A percentile compares a stretch with the other conserved stretches of the same genome.
Conservation (phyloP, 1,139 yeast genomes). For the Debaryomyces coudertii region DNA sequence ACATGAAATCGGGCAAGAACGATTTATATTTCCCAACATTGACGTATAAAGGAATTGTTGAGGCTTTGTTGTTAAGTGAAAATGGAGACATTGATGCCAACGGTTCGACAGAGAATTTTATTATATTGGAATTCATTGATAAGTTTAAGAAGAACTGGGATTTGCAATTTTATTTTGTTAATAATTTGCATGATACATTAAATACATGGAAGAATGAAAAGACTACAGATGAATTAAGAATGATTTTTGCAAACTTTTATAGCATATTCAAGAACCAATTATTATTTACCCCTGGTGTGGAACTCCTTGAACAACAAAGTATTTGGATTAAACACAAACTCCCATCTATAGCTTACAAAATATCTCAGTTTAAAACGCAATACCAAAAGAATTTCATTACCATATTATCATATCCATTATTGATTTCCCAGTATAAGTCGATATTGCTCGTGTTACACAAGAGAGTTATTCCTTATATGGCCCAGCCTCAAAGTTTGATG, state of each 20-base stretch:
- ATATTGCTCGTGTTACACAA: constrained; percentile 75
- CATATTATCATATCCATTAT: constrained; percentile 52
- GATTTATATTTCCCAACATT: constrained; percentile 65
- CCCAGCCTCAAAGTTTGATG: constrained; percentile 82
- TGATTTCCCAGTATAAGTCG: constrained; percentile 67
- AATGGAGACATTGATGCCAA: constrained; percentile 43
- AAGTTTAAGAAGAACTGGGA: constrained; percentile 61
- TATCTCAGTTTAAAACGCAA: constrained; percentile 59
- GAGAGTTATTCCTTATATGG: constrained; percentile 78
- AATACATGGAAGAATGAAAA: constrained; percentile 25
- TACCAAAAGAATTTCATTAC: constrained; percentile 73
- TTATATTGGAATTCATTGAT: constrained; percentile 62
- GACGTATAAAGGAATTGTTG: constrained; percentile 53
- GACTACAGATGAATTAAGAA: constrained; percentile 21
- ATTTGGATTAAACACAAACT: constrained; percentile 44
- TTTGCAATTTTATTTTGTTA: constrained; percentile 65
- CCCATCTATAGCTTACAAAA: constrained; percentile 58
- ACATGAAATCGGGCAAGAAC: constrained; percentile 51
- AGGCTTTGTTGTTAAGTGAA: constrained; percentile 45
- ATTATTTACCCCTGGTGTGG: constrained; percentile 25
- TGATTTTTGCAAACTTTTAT: constrained; percentile 42
- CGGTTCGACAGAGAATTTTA: constrained; percentile 54
- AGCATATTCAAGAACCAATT: constrained; percentile 40
- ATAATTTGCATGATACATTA: constrained; percentile 27
- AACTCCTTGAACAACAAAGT: constrained; percentile 36